Evolutionary conservation across 257 asterid genomes (phyloP).

Genomic region (Ilex aquifolium): DNA sequence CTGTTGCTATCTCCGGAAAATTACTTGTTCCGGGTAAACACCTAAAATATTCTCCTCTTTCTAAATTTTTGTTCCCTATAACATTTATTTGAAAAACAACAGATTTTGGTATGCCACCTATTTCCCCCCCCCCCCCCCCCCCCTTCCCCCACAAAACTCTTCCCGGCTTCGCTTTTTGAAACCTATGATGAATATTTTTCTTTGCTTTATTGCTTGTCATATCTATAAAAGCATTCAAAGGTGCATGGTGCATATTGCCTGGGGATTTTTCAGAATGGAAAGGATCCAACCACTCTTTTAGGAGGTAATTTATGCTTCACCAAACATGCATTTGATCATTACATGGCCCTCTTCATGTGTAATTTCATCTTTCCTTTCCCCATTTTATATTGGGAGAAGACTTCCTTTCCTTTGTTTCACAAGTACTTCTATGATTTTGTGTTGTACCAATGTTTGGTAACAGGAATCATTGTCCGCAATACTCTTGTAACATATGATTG

Average conservation of each 20-base stretch:
- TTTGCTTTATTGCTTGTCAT: conserved; percentile 5
- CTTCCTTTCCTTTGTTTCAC: too few species aligned
- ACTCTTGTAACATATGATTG: conserved; percentile 97
- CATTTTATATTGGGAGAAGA: too few species aligned
- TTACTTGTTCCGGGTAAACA: conserved; percentile 84
- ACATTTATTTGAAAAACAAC: background rate
- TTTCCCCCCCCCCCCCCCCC: too few species aligned
- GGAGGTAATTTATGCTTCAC: conserved; percentile 55
- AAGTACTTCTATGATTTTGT: too few species aligned
- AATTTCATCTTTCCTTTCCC: background rate
- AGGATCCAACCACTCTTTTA: conserved; percentile 96
- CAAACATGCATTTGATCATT: background rate
- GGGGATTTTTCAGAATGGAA: conserved; percentile 95
- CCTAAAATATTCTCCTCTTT: background rate
- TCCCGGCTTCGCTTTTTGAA: background rate
- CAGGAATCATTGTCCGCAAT: conserved; percentile 92
- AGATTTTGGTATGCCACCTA: too few species aligned
- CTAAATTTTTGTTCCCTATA: background rate
- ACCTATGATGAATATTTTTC: background rate
- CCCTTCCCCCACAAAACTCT: too few species aligned
- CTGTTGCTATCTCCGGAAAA: conserved; percentile 82
- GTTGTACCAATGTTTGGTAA: background rate
- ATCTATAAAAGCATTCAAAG: conserved; percentile 62
- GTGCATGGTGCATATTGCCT: conserved; percentile 94
- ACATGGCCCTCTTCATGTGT: background rate